phyloP scores from a whole-genome alignment of 805 yeast species.

The Novakomyces olei region DNA sequence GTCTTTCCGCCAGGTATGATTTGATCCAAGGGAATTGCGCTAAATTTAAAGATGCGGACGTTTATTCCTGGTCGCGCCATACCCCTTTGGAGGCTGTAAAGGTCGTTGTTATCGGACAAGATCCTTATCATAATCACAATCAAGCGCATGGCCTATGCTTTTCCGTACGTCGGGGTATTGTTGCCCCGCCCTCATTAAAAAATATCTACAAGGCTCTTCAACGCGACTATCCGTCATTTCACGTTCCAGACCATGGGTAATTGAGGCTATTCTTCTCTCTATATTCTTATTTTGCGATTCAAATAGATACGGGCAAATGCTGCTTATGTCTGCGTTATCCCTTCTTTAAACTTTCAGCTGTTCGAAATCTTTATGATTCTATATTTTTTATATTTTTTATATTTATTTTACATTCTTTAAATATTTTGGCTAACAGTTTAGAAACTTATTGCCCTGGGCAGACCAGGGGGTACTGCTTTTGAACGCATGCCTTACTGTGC shows the following conservation, averaged over 20 bases:
- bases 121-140: conserved; percentile 78
- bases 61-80: conserved; percentile 78
- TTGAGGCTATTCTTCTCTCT: no score
- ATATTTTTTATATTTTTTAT: background rate
- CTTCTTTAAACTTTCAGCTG: no score
- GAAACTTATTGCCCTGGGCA: conserved; percentile 69
- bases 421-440: conserved; percentile 14
- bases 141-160: conserved; percentile 97
- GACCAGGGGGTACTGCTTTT: conserved; percentile 65
- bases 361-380: no score
- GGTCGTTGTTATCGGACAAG: conserved; percentile 79
- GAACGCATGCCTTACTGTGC: conserved; percentile 75
- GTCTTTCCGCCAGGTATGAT: conserved; percentile 49
- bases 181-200: conserved; percentile 67
- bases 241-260: conserved; percentile 27
- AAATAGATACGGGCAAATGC: no score
- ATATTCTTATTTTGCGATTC: no score
- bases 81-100: conserved; percentile 57
- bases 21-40: background rate
- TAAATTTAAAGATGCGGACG: conserved; percentile 19
- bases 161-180: conserved; percentile 64
- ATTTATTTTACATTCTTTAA: background rate
- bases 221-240: conserved; percentile 47
- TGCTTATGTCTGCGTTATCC: no score
- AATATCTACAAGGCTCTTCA: conserved; percentile 67